Conservation (phyloP, 2,329 filamentous ascomycete genomes). For the Penicillium sp. region DNA sequence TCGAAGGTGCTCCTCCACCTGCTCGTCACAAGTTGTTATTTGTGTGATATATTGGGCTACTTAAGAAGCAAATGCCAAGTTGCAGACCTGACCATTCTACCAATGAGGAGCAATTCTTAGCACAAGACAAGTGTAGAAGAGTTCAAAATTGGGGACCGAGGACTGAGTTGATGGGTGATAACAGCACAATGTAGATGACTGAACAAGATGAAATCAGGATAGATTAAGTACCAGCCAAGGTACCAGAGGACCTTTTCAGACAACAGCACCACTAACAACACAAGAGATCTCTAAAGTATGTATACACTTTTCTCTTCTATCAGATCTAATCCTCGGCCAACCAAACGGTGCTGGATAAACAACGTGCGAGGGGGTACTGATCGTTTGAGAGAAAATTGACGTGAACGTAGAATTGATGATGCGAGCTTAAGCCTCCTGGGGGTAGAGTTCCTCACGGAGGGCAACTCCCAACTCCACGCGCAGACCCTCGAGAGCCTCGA, state of each 20-base stretch:
- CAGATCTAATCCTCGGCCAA: slow-evolving; percentile 21
- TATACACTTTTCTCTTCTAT: slow-evolving; percentile 40
- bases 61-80: not conserved
- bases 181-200: slow-evolving; percentile 16
- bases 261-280: slow-evolving; percentile 31
- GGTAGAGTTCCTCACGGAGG: slow-evolving; percentile 91
- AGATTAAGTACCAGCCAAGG: slow-evolving; percentile 26
- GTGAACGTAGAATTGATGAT: slow-evolving; percentile 21
- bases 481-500: slow-evolving; percentile 85
- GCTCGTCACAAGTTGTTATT: not conserved
- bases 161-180: slow-evolving; percentile 3
- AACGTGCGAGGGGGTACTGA: slow-evolving; percentile 12
- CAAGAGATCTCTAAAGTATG: slow-evolving; percentile 37
- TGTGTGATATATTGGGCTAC: slow-evolving; percentile 10
- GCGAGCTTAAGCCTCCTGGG: slow-evolving; percentile 48
- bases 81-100: slow-evolving; percentile 7
- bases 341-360: slow-evolving; percentile 16
- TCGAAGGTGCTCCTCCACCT: not conserved
- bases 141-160: slow-evolving; percentile 14
- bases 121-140: not conserved
- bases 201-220: slow-evolving; percentile 20
- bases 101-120: not conserved
- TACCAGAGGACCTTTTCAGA: slow-evolving; percentile 25
- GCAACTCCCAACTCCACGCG: slow-evolving; percentile 89
- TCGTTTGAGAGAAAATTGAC: slow-evolving; percentile 25